Conservation (phyloP, 768 basidiomycete species). For the Mycena indigotica region DNA sequence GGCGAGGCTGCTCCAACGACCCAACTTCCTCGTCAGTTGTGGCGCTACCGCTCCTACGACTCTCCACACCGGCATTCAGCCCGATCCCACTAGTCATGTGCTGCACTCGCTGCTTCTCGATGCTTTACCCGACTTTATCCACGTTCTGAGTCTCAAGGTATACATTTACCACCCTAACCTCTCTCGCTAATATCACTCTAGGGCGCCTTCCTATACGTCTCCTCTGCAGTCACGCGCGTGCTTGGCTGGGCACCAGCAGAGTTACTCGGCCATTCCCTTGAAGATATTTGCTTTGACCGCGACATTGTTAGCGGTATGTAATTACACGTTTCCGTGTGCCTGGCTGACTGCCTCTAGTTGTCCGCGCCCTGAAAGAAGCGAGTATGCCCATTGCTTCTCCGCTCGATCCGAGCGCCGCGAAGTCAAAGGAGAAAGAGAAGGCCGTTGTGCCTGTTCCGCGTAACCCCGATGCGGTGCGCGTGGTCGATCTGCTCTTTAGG, state of each 20-base stretch:
- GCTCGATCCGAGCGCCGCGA: constrained; percentile 75
- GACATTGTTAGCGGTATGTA: constrained; percentile 62
- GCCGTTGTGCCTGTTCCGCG: neutral
- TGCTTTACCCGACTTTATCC: constrained; percentile 75
- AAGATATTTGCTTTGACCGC: constrained; percentile 84
- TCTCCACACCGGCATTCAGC: constrained; percentile 21
- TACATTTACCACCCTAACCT: neutral
- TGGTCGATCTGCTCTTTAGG: constrained; percentile 85
- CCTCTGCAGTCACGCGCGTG: constrained; percentile 74
- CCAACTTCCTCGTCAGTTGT: constrained; percentile 9
- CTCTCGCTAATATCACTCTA: constrained; percentile 46
- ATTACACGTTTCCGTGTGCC: neutral
- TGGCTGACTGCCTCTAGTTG: constrained; percentile 1
- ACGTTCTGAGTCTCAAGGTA: constrained; percentile 57
- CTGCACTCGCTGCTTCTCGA: constrained; percentile 66
- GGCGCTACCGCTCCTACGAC: constrained; percentile 19
- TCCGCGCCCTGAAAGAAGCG: constrained; percentile 22
- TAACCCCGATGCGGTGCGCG: constrained; percentile 41
- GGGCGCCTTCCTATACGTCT: constrained; percentile 90
- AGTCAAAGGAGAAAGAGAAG: neutral
- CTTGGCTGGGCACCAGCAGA: constrained; percentile 88
- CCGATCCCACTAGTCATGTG: constrained; percentile 42
- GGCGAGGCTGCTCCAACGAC: constrained; percentile 2
- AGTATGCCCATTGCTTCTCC: constrained; percentile 54
- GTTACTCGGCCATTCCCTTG: constrained; percentile 74